A percentile compares a stretch with the other conserved stretches of the same genome.
Evolutionary conservation across 192 early-diverging fungal genomes (phyloP).

Genomic region (Coemansia sp.): DNA sequence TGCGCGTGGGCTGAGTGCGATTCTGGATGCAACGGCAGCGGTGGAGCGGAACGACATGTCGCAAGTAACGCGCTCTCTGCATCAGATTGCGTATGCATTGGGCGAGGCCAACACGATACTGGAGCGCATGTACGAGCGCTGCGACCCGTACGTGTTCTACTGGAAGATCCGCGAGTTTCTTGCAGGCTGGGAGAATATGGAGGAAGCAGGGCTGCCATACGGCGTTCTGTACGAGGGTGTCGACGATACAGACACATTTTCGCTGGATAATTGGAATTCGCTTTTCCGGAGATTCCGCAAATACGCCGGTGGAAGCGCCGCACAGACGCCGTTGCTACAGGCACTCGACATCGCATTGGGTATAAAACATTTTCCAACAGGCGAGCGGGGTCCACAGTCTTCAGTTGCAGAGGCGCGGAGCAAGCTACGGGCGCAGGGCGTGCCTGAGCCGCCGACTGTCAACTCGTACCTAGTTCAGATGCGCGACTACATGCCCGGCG

Average conservation of each 20-base stretch:
- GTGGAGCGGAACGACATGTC: slow-evolving; percentile 56
- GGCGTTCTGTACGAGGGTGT: slow-evolving; percentile 95
- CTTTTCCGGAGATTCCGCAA: slow-evolving; percentile 63
- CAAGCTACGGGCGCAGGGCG: slow-evolving; percentile 19
- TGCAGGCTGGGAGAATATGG: slow-evolving; percentile 90
- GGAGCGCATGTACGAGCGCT: slow-evolving; percentile 86
- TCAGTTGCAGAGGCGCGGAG: slow-evolving; percentile 31
- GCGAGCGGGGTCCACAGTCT: slow-evolving; percentile 47
- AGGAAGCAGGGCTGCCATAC: slow-evolving; percentile 76
- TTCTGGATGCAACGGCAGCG: slow-evolving; percentile 65
- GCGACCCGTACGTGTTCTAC: slow-evolving; percentile 94
- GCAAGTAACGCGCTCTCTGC: slow-evolving; percentile 55
- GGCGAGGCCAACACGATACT: slow-evolving; percentile 58
- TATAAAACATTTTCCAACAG: slow-evolving; percentile 82
- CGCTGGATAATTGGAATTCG: slow-evolving; percentile 53
- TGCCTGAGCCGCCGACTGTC: slow-evolving; percentile 40
- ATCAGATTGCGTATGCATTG: slow-evolving; percentile 57
- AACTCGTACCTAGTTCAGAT: slow-evolving; percentile 85
- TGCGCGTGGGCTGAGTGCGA: slow-evolving; percentile 64
- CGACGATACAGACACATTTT: slow-evolving; percentile 56
- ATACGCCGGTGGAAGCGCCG: slow-evolving; percentile 91
- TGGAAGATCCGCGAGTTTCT: slow-evolving; percentile 88
- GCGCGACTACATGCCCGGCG: slow-evolving; percentile 89
- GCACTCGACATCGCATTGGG: slow-evolving; percentile 85
- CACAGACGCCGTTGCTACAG: slow-evolving; percentile 91